These are phyloP conservation scores for Kodamaea sp. DNA, from an alignment of 1,139 yeast species.

Conservation along the genomic window DNA sequence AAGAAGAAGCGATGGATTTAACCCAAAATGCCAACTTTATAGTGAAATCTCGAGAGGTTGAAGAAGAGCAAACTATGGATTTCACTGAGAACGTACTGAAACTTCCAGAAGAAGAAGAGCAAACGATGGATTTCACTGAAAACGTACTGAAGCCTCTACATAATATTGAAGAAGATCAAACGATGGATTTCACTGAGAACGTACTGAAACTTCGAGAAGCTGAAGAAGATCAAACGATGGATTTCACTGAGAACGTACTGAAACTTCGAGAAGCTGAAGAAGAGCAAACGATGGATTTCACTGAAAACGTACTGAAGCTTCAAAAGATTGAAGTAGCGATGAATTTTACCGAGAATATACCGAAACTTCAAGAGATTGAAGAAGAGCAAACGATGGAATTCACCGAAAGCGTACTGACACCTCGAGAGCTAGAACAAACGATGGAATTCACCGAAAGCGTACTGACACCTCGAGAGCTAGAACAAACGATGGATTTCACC, in stretches of 20 bases:
- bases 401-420: conserved; percentile 1
- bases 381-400: conserved; percentile 5
- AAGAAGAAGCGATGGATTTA: conserved; percentile 5
- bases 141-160: no score
- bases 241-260: no score
- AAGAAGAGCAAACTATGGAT: not conserved
- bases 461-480: no score
- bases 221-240: no score
- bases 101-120: not conserved
- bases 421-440: not conserved
- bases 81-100: not conserved
- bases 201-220: no score
- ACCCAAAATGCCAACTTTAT: conserved; percentile 2
- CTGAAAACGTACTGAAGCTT: conserved; percentile 1
- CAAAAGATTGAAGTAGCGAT: not conserved
- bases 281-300: conserved; percentile 4
- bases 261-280: not conserved
- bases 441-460: conserved; percentile 3
- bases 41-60: not conserved
- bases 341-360: not conserved
- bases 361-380: not conserved
- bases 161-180: not conserved
- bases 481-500: no score
- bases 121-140: conserved; percentile 3
- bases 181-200: conserved; percentile 3